A percentile compares a stretch with the other conserved stretches of the same genome.
Evolutionary conservation across 1,284 basidiomycete genomes (phyloP).

Genomic region (Testicularia cyperi): DNA sequence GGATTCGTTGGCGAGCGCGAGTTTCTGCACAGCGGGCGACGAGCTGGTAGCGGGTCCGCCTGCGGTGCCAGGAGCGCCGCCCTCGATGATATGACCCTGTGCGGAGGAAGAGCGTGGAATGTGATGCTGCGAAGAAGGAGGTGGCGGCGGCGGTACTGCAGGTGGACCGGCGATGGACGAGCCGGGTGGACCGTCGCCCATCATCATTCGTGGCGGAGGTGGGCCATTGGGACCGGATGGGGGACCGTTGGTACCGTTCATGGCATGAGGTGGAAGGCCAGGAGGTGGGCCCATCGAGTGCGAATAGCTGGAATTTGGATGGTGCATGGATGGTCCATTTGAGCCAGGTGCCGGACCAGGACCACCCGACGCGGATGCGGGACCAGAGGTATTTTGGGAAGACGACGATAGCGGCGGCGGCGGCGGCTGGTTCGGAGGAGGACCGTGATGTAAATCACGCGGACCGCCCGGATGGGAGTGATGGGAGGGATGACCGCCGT

Average conservation of each 20-base stretch:
- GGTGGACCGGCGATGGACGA: too few species aligned
- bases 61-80: conserved; percentile 3
- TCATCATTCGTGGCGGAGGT: conserved; percentile 32
- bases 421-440: conserved; percentile 8
- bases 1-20: conserved; percentile 52
- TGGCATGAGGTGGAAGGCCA: conserved; percentile 27
- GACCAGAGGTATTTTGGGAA: too few species aligned
- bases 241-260: conserved; percentile 26
- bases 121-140: too few species aligned
- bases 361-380: too few species aligned
- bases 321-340: conserved; percentile 27
- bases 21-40: conserved; percentile 43
- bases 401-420: too few species aligned
- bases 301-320: conserved; percentile 31
- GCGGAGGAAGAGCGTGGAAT: conserved; percentile 37
- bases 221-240: conserved; percentile 13
- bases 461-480: conserved; percentile 28
- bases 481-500: conserved; percentile 28
- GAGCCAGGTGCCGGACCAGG: conserved; percentile 21
- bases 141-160: conserved; percentile 21
- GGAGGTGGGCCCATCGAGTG: conserved; percentile 40
- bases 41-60: conserved; percentile 14
- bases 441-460: conserved; percentile 24
- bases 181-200: conserved; percentile 22
- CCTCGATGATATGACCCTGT: conserved; percentile 26